Percentiles rank a stretch among this genome's conserved stretches.
Evolutionary conservation across 2,329 filamentous ascomycete genomes (phyloP).

Genomic region (Fusarium agapanthi): DNA sequence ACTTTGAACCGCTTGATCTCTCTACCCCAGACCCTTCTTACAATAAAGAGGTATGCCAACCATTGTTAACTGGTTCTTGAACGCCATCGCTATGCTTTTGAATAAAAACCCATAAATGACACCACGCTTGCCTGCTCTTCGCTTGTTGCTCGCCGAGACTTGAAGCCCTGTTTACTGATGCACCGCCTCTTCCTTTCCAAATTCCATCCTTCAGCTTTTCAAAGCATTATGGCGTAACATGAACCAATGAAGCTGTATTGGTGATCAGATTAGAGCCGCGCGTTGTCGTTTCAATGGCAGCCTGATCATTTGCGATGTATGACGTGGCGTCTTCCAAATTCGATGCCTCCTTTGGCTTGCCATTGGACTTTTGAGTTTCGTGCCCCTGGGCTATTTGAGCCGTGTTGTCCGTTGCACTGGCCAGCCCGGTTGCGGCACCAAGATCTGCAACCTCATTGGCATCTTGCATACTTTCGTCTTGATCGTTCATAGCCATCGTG

Average conservation of each 20-base stretch:
- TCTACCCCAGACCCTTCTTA: neutral
- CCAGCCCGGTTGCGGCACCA: neutral
- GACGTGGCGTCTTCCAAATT: constrained; percentile 3
- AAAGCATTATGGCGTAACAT: neutral
- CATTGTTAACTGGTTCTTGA: constrained; percentile 8
- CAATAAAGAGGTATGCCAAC: constrained; percentile 8
- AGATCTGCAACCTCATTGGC: constrained; percentile 26
- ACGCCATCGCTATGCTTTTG: constrained; percentile 39
- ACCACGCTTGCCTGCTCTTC: neutral
- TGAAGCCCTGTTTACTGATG: neutral
- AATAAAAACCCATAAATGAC: constrained; percentile 7
- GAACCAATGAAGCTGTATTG: neutral
- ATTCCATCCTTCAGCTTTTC: neutral
- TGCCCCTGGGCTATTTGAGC: constrained; percentile 11
- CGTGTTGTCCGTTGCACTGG: neutral
- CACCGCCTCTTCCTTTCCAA: neutral
- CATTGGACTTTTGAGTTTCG: constrained; percentile 10
- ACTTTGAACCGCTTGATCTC: neutral
- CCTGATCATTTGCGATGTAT: neutral
- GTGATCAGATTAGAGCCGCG: neutral
- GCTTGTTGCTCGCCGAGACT: neutral
- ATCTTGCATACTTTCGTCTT: constrained; percentile 38
- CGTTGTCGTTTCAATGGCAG: constrained; percentile 18
- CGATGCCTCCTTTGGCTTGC: constrained; percentile 8
- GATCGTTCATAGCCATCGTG: constrained; percentile 54